These are phyloP conservation scores for Zhuliangozyma parablackwelliae DNA, from an alignment of 1,139 yeast genomes.

Conservation along the genomic window DNA sequence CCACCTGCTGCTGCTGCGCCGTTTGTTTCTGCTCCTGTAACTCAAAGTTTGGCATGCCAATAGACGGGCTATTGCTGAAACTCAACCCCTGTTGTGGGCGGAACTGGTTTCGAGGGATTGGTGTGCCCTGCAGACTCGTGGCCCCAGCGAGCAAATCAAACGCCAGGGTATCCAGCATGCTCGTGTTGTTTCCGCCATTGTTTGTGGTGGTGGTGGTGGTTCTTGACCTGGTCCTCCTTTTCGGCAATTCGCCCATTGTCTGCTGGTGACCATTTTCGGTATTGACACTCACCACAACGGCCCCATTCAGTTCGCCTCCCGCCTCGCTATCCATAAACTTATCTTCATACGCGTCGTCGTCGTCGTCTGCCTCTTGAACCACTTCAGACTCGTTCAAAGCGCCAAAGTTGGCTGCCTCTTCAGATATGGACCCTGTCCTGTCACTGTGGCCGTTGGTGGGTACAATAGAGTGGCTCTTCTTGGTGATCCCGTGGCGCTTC, in stretches of 20 bases:
- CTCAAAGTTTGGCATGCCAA: no score
- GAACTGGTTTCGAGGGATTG: constrained; percentile 20
- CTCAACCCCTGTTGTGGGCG: constrained; percentile 28
- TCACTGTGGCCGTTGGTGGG: neutral
- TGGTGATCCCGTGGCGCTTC: constrained; percentile 51
- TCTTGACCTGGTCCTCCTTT: no score
- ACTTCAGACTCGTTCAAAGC: constrained; percentile 1
- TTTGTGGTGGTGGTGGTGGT: neutral
- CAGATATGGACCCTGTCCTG: neutral
- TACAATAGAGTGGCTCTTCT: constrained; percentile 18
- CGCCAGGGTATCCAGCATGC: no score
- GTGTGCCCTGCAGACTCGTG: no score
- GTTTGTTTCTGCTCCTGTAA: no score
- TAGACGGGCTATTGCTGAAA: constrained; percentile 9
- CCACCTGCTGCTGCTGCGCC: no score
- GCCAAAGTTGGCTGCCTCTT: constrained; percentile 1
- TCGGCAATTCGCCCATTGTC: no score
- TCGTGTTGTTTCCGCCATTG: neutral
- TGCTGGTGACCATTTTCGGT: no score
- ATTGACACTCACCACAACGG: no score
- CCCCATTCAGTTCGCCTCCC: no score
- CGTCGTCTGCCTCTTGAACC: constrained; percentile 1
- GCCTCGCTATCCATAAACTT: no score
- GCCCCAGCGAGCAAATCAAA: no score
- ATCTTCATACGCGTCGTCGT: constrained; percentile 6